Evolutionary conservation across 2,329 filamentous ascomycete genomes (phyloP).

Genomic region (Eutypella sp.): DNA sequence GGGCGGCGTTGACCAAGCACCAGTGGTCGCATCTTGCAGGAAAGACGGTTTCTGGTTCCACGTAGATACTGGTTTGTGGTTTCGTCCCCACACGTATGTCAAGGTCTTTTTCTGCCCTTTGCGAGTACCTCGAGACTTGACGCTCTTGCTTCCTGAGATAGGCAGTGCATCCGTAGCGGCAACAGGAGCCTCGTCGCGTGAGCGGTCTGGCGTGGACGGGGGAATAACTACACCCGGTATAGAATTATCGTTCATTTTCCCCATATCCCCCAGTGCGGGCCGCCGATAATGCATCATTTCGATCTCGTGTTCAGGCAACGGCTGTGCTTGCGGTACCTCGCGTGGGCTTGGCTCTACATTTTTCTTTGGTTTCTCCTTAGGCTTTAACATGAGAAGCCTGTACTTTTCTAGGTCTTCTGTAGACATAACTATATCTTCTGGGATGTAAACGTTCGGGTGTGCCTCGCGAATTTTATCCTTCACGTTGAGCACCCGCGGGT

Average conservation of each 20-base stretch:
- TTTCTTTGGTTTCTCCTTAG: constrained; percentile 9
- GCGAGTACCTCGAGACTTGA: constrained; percentile 16
- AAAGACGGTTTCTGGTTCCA: constrained; percentile 15
- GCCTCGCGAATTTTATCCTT: constrained; percentile 43
- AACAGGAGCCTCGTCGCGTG: constrained; percentile 8
- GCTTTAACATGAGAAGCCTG: constrained; percentile 20
- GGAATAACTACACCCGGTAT: background rate
- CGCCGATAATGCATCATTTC: constrained; percentile 21
- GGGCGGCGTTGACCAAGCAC: constrained; percentile 19
- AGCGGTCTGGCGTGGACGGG: too few species aligned
- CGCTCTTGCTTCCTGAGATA: constrained; percentile 12
- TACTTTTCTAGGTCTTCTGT: constrained; percentile 31
- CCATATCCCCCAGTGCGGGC: constrained; percentile 25
- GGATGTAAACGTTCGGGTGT: constrained; percentile 41
- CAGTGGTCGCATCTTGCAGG: constrained; percentile 20
- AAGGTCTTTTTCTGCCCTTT: constrained; percentile 10
- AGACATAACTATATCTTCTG: constrained; percentile 31
- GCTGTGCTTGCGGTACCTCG: too few species aligned
- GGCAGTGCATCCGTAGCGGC: background rate
- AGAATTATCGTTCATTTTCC: constrained; percentile 7
- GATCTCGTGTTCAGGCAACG: too few species aligned
- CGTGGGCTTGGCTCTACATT: too few species aligned
- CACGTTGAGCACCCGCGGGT: constrained; percentile 35
- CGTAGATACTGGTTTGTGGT: constrained; percentile 13
- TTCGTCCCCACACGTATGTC: constrained; percentile 24